Evolutionary conservation across 2,329 filamentous ascomycete genomes (phyloP), one percentile per base, ranked within the genome.

Genomic region (Leptographium lundbergii): DNA sequence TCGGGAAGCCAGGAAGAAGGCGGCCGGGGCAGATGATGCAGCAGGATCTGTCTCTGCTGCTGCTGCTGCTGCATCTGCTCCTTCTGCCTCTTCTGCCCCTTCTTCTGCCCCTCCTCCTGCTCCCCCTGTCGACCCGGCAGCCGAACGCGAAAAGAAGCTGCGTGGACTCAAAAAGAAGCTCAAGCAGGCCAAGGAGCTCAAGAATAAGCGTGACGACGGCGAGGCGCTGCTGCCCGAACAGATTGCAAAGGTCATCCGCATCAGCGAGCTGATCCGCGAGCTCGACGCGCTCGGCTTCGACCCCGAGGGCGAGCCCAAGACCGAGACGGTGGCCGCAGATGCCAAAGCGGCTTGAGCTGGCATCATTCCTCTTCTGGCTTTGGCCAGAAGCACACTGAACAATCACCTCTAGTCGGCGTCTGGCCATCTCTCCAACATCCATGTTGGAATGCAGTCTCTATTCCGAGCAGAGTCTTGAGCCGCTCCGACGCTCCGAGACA

Each of bases 161-260:
- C 85, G 91, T 63, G 95, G 89, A 67, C 75, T 97, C 52, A 88
- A 87, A 70, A 99, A 99, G 79, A 99, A 97, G 74, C 76, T 99
- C 61, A 88, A 92, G 67, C 94, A 99, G 71, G 92, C 94, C 4
- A 87, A 85, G 65, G 94, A 97, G 2, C 78, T 99, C 58, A 87
- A 90, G 69, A 86, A 85, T 67, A 96, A 96, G 79, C 95, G 95
- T 72, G 89, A 95, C 27, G 85, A 84, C 59, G 94, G 94, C 24
- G 87, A 89, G 69, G 79, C 82, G 5, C 74, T 99, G 61, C 77
- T 97, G 29, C 92, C 91, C 0, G 94, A 99, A 74, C 94, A 99
- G 74, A 87, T 97, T 63, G 91, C 92, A 66, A 99, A 99, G 75
- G 89, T 99, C 59, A 95, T 96, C 71, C 95, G 94, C 73, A 96